Percentiles rank a stretch among this genome's conserved stretches.
Evolutionary conservation across 2,329 filamentous ascomycete genomes (phyloP).

Genomic region (Aspergillus ibericus): DNA sequence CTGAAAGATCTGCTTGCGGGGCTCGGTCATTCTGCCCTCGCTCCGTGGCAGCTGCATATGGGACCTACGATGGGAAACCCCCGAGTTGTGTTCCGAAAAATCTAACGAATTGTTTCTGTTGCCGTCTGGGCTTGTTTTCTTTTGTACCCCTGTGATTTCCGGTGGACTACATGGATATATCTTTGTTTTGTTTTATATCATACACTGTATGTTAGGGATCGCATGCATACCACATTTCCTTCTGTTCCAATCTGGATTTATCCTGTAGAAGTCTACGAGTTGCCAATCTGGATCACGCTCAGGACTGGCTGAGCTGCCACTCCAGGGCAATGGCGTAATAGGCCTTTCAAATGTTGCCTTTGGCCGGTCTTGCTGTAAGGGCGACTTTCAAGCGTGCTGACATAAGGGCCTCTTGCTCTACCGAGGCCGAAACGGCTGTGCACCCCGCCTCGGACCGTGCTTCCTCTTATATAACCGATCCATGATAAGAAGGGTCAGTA

Average conservation of each 20-base stretch:
- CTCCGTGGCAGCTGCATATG: slow-evolving; percentile 17
- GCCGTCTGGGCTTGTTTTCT: slow-evolving; percentile 22
- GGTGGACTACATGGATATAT: slow-evolving; percentile 44
- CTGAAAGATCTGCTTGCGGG: neutral
- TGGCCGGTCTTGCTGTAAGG: neutral
- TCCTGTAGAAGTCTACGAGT: neutral
- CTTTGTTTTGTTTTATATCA: slow-evolving; percentile 34
- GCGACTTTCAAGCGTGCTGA: neutral
- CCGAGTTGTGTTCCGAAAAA: slow-evolving; percentile 38
- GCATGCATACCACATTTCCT: slow-evolving; percentile 39
- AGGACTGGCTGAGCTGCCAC: neutral
- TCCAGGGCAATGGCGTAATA: neutral
- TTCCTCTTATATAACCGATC: neutral
- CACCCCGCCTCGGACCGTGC: slow-evolving; percentile 6
- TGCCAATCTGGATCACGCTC: too few relatives aligned
- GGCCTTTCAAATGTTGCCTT: neutral
- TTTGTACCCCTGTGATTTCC: slow-evolving; percentile 30
- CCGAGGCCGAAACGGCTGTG: neutral
- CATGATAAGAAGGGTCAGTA: neutral
- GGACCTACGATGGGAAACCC: slow-evolving; percentile 31
- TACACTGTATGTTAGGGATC: slow-evolving; percentile 39
- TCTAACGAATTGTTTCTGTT: slow-evolving; percentile 36
- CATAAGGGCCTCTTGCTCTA: neutral
- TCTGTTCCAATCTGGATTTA: slow-evolving; percentile 17
- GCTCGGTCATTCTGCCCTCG: neutral